phyloP scores from a whole-genome alignment of 768 basidiomycete genomes.

The Tricholoma flavovirens region DNA sequence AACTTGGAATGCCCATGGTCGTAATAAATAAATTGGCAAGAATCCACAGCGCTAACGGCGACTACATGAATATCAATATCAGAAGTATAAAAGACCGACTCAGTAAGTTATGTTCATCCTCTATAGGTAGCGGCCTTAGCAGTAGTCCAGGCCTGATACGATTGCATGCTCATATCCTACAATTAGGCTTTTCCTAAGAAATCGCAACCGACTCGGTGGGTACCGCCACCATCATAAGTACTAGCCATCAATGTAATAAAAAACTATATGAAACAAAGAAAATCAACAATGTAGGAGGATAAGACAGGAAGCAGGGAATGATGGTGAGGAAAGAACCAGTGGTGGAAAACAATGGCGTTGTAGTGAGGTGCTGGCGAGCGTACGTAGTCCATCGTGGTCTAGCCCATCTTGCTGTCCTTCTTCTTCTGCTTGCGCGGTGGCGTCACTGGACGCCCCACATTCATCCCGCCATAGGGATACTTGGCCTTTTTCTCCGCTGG shows the following conservation, averaged over 20 bases:
- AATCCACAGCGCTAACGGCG: too few relatives aligned
- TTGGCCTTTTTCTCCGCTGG: slow-evolving; percentile 99
- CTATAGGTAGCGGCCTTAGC: too few relatives aligned
- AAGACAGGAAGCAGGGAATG: slow-evolving; percentile 3
- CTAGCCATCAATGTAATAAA: background rate
- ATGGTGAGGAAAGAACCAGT: background rate
- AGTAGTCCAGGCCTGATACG: too few relatives aligned
- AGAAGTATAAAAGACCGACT: too few relatives aligned
- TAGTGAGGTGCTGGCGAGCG: slow-evolving; percentile 7
- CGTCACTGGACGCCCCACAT: slow-evolving; percentile 84
- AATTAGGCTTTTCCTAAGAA: background rate
- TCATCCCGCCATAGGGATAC: slow-evolving; percentile 83
- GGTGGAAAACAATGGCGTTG: slow-evolving; percentile 12
- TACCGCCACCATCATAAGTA: background rate
- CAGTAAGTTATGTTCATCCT: too few relatives aligned
- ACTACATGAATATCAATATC: too few relatives aligned
- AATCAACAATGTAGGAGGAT: slow-evolving; percentile 9
- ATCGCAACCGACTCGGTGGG: too few relatives aligned
- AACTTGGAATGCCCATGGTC: too few relatives aligned
- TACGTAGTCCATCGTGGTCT: slow-evolving; percentile 15
- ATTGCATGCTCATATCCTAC: background rate
- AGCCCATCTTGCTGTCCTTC: slow-evolving; percentile 74
- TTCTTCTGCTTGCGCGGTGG: slow-evolving; percentile 98
- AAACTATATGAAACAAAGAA: slow-evolving; percentile 7
- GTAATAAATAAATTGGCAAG: too few relatives aligned